Evolutionary conservation across 2,329 filamentous ascomycete species (phyloP).

Genomic region (Xylaria sp.): DNA sequence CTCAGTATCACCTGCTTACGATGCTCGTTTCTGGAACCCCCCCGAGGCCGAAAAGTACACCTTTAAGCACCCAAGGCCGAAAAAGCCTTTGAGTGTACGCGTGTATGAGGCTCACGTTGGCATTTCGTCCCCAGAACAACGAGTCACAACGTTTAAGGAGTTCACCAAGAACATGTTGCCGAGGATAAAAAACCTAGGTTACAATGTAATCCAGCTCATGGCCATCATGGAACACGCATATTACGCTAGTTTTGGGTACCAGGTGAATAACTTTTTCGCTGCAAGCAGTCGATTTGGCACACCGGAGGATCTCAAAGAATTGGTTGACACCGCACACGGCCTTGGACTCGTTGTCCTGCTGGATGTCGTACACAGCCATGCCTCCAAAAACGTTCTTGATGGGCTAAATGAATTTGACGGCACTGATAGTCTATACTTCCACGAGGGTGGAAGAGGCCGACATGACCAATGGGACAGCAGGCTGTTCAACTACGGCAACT

Average conservation of each 20-base stretch:
- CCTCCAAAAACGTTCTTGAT: conserved; percentile 96
- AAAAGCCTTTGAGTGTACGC: conserved; percentile 85
- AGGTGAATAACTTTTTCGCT: conserved; percentile 98
- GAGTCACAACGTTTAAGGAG: conserved; percentile 95
- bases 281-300: conserved; percentile 94
- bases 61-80: conserved; percentile 85
- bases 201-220: conserved; percentile 99
- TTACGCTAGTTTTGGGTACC: conserved; percentile 98
- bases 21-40: conserved; percentile 97
- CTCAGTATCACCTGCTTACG: conserved; percentile 88
- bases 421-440: conserved; percentile 95
- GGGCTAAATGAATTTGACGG: conserved; percentile 97
- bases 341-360: conserved; percentile 91
- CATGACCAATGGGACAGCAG: conserved; percentile 97
- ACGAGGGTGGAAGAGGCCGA: conserved; percentile 82
- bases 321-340: conserved; percentile 93
- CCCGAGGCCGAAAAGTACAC: conserved; percentile 78
- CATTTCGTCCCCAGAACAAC: conserved; percentile 90
- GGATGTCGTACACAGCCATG: conserved; percentile 97
- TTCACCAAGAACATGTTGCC: conserved; percentile 94
- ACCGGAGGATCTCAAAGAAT: conserved; percentile 94
- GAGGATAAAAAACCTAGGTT: conserved; percentile 88
- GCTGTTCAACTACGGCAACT: conserved; percentile 95
- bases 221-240: conserved; percentile 99
- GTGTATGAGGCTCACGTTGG: conserved; percentile 99